phyloP scores from a whole-genome alignment of 1,284 basidiomycete genomes.

The Microbotryum intermedium region DNA sequence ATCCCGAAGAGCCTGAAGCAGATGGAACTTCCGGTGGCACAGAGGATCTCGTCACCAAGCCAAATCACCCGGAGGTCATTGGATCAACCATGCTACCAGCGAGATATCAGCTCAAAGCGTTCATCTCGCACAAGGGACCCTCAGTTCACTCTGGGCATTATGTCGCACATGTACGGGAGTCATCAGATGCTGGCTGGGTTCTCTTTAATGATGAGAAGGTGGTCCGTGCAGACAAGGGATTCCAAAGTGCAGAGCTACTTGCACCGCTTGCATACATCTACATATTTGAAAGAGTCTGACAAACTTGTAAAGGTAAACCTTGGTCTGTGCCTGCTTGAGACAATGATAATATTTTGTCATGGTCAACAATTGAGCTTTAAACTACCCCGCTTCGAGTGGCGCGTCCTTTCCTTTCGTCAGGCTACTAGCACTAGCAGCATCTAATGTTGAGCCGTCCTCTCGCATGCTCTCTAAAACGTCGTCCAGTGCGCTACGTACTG shows the following conservation, averaged over 20 bases:
- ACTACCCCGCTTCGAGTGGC: too few relatives aligned
- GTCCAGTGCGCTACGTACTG: too few relatives aligned
- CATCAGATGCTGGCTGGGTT: slow-evolving; percentile 54
- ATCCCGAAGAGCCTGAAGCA: slow-evolving; percentile 78
- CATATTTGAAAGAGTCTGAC: slow-evolving; percentile 53
- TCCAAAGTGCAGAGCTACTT: slow-evolving; percentile 58
- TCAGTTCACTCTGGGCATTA: slow-evolving; percentile 93
- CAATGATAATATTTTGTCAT: too few relatives aligned
- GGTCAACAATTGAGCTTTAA: too few relatives aligned
- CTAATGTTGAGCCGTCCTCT: too few relatives aligned
- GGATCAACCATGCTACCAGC: slow-evolving; percentile 53
- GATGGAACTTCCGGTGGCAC: slow-evolving; percentile 38
- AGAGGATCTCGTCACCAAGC: slow-evolving; percentile 25
- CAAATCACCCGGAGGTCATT: not conserved
- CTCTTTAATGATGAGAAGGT: slow-evolving; percentile 95
- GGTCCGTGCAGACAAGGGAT: slow-evolving; percentile 59
- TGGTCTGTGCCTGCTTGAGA: not conserved
- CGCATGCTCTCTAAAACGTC: too few relatives aligned
- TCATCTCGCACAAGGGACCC: slow-evolving; percentile 94
- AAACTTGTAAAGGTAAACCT: not conserved
- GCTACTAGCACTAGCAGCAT: too few relatives aligned
- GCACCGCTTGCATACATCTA: slow-evolving; percentile 80
- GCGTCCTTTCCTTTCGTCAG: too few relatives aligned
- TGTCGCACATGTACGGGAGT: slow-evolving; percentile 61
- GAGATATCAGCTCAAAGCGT: slow-evolving; percentile 72